A percentile compares a stretch with the other conserved stretches of the same genome.
Evolutionary conservation across 148 eudicot genomes (phyloP).

Genomic region (Tetragonia tetragonoides): DNA sequence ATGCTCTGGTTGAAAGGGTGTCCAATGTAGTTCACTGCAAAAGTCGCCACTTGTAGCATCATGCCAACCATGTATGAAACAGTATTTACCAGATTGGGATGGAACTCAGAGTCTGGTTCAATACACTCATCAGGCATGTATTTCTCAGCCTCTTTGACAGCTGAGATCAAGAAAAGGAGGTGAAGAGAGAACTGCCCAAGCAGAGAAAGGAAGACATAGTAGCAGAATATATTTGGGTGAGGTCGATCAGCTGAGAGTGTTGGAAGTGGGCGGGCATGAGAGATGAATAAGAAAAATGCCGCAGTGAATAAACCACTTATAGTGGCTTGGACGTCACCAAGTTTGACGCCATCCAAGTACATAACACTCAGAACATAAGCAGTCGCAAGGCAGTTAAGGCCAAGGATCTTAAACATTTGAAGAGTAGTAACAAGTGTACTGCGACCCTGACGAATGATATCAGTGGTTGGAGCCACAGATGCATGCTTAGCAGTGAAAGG

Average conservation of each 20-base stretch:
- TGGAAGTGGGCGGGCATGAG: constrained; percentile 83
- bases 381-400: constrained; percentile 91
- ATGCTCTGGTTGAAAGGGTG: constrained; percentile 96
- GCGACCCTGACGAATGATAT: constrained; percentile 88
- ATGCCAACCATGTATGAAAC: constrained; percentile 89
- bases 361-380: constrained; percentile 93
- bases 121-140: constrained; percentile 98
- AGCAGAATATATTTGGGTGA: constrained; percentile 83
- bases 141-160: constrained; percentile 92
- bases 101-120: constrained; percentile 87
- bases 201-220: constrained; percentile 73
- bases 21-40: constrained; percentile 97
- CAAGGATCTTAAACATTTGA: constrained; percentile 95
- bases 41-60: constrained; percentile 98
- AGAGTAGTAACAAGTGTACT: constrained; percentile 95
- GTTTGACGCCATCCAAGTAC: constrained; percentile 89
- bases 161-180: constrained; percentile 61
- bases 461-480: constrained; percentile 76
- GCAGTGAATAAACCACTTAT: constrained; percentile 92
- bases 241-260: constrained; percentile 75
- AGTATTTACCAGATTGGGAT: constrained; percentile 84
- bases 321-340: constrained; percentile 92
- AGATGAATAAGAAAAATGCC: constrained; percentile 87
- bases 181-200: constrained; percentile 84
- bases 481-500: constrained; percentile 97